Percentiles rank a stretch among this genome's conserved stretches.
Evolutionary conservation across 139 green algal species (phyloP).

Genomic region (Coelastrella sp.): DNA sequence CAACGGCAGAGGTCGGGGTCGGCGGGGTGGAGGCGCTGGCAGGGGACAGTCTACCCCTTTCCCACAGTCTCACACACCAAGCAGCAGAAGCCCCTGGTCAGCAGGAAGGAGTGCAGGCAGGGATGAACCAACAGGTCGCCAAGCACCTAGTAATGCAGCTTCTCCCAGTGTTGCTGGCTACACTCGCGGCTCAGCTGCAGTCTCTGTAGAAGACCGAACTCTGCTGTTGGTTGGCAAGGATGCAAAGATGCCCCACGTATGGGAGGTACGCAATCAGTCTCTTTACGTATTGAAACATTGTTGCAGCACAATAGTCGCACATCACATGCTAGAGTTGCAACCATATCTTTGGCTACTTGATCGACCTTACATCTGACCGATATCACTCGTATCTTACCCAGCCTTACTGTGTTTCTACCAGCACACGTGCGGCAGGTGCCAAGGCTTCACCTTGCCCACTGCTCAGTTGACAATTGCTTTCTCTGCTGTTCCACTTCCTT

Average conservation of each 20-base stretch:
- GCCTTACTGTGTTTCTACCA: too few relatives aligned
- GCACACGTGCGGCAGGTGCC: too few relatives aligned
- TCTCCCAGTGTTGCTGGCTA: not conserved
- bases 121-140: not conserved
- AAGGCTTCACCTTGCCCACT: too few relatives aligned
- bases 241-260: conserved; percentile 25
- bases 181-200: not conserved
- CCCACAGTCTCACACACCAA: not conserved
- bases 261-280: not conserved
- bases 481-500: not conserved
- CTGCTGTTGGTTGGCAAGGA: conserved; percentile 35
- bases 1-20: not conserved
- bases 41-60: not conserved
- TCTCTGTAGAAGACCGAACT: not conserved
- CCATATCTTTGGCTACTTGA: too few relatives aligned
- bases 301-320: too few relatives aligned
- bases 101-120: not conserved
- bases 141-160: not conserved
- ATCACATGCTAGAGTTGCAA: too few relatives aligned
- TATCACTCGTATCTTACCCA: too few relatives aligned
- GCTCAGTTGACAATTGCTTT: not conserved
- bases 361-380: too few relatives aligned
- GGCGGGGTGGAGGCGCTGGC: not conserved
- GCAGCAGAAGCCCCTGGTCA: not conserved
- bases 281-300: too few relatives aligned